Evolutionary conservation across 306 rosid genomes (phyloP), one percentile per base, ranked within the genome.

Genomic region (Cucurbita moschata): DNA sequence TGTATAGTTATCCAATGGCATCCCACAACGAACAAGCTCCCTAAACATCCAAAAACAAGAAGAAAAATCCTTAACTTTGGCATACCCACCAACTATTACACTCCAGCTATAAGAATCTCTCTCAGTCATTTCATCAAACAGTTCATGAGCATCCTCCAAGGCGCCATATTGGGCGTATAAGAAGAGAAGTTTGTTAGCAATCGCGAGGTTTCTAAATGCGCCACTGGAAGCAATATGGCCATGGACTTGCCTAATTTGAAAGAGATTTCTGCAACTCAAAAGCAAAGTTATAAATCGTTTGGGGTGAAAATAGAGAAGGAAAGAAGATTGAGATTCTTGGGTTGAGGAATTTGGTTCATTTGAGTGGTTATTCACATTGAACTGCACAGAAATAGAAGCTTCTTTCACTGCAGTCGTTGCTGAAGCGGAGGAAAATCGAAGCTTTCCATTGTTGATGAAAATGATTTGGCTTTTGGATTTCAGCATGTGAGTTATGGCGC

Each of bases 131-230:
- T 37, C 76, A 55, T 67, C 78, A 76, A 92, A 92, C 81, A 92
- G 59, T 7, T 49, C 57, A 76, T 80, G 71, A 12, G 92, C 89
- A 74, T 83, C 86, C 14, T 64, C 76, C 26, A 85, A 46, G 14
- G 80, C 87, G 44, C 58, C 85, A 71, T 83, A 83, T 15, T 82
- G 82, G 13, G 75, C 61, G 75, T 89, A 91, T 8, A 59, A 23
- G 82, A 78, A 80, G 56, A 89, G 87, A 38, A 92, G 90, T 82
- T 89, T 92, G 86, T 92, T 92, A 18, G 94, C 81, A 72, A 89
- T 76, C 65, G 71, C 19, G 37, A 87, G 85, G 75, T 85, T 82
- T 46, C 61, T 78, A 50, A 82, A 77, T 75, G 78, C 77, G 77
- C 91, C 96, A 6, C 78, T 82, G 58, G 66, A 67, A 10, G 77